These are phyloP conservation scores for Paraleonurus japonicus DNA, from an alignment of 257 asterid genomes.

Conservation along the genomic window DNA sequence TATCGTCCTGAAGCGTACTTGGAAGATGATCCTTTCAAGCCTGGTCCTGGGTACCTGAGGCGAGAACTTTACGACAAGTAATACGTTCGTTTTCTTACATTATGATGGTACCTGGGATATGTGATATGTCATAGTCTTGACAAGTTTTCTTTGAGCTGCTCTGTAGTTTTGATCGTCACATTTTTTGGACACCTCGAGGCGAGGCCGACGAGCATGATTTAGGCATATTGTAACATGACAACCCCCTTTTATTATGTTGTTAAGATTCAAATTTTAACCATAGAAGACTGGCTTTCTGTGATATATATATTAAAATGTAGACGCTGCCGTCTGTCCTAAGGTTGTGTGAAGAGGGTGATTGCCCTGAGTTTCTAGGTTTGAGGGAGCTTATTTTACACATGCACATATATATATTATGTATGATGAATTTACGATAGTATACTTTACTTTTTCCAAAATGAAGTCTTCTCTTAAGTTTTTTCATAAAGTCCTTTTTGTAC, in stretches of 20 bases:
- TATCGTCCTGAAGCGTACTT: slow-evolving; percentile 79
- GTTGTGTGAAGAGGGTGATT: neutral
- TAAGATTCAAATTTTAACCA: neutral
- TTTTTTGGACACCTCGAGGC: neutral
- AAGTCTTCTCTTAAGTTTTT: neutral
- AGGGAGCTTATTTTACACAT: too few species aligned
- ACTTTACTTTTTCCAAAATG: neutral
- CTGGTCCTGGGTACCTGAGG: slow-evolving; percentile 82
- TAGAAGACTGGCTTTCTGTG: slow-evolving; percentile 1
- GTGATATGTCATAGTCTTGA: neutral
- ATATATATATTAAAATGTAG: neutral
- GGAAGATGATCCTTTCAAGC: slow-evolving; percentile 79
- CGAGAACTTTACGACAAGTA: slow-evolving; percentile 49
- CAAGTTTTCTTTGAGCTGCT: neutral
- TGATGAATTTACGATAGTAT: too few species aligned
- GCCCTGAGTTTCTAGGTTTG: too few species aligned
- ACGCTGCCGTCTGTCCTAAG: neutral
- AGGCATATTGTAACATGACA: neutral
- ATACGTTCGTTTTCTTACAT: neutral
- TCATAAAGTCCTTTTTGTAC: too few species aligned
- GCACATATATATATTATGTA: too few species aligned
- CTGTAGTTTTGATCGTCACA: neutral
- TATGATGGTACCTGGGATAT: neutral
- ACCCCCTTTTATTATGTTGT: neutral
- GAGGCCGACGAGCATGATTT: neutral